phyloP scores from a whole-genome alignment of 176 grass and related monocot genomes.

The Oryza glumipatula region DNA sequence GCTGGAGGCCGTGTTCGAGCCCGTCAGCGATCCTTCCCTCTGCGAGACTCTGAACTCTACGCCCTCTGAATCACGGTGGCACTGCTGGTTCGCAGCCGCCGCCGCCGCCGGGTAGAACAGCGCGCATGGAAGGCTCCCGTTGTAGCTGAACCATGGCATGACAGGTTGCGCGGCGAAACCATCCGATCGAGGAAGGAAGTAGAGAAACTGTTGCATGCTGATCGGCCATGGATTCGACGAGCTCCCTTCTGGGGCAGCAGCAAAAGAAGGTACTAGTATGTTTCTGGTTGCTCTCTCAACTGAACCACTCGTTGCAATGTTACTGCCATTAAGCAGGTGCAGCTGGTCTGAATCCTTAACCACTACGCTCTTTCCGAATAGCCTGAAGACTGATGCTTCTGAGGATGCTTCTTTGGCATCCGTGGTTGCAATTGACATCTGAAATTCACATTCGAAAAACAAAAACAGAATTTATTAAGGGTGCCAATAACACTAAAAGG shows the following conservation, averaged over 20 bases:
- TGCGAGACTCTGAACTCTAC: conserved; percentile 23
- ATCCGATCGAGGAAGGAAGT: conserved; percentile 43
- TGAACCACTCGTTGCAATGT: conserved; percentile 23
- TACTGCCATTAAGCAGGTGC: background rate
- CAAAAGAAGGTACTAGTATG: background rate
- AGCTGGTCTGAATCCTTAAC: conserved; percentile 29
- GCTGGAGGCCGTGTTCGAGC: conserved; percentile 57
- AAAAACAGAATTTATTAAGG: background rate
- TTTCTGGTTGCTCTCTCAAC: background rate
- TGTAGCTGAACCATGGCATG: conserved; percentile 46
- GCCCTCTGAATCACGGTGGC: conserved; percentile 27
- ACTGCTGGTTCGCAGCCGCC: conserved; percentile 26
- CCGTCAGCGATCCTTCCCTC: conserved; percentile 70
- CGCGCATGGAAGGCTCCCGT: conserved; percentile 42
- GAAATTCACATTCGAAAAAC: conserved; percentile 30
- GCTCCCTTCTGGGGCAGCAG: conserved; percentile 9
- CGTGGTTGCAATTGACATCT: conserved; percentile 25
- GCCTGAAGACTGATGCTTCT: conserved; percentile 52
- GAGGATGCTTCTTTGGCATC: conserved; percentile 46
- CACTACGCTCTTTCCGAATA: conserved; percentile 72
- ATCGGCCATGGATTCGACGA: conserved; percentile 47
- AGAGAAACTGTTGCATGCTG: conserved; percentile 54
- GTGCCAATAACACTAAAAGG: background rate
- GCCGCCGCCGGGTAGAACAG: conserved; percentile 49
- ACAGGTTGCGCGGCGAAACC: conserved; percentile 33